These are phyloP conservation scores for Microdochium paspali DNA, from an alignment of 2,329 filamentous ascomycete genomes.

Conservation along the genomic window DNA sequence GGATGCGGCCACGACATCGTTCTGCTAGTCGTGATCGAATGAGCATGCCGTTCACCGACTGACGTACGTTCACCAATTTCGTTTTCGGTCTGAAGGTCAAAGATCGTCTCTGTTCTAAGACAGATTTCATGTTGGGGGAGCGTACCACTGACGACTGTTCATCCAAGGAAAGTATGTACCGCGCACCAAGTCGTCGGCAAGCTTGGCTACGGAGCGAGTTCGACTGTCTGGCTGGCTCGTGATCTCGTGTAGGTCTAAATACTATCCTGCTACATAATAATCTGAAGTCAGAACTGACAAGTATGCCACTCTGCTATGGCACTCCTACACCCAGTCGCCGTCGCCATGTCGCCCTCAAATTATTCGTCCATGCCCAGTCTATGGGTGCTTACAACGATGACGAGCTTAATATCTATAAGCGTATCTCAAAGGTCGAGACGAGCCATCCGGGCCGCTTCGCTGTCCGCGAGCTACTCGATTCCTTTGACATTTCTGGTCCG, in stretches of 20 bases:
- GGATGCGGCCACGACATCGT: no score
- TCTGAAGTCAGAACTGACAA: background rate
- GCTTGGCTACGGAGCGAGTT: conserved; percentile 12
- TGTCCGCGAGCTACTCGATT: conserved; percentile 24
- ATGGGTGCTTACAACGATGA: conserved; percentile 17
- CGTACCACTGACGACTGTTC: no score
- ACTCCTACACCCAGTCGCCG: conserved; percentile 8
- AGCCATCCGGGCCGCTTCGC: conserved; percentile 20
- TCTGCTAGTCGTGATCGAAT: no score
- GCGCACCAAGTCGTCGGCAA: conserved; percentile 14
- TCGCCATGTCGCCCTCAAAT: conserved; percentile 23
- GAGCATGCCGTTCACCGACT: no score
- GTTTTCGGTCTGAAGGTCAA: no score
- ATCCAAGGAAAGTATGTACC: no score
- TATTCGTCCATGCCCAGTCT: conserved; percentile 14
- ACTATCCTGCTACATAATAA: background rate
- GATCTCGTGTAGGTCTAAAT: conserved; percentile 7
- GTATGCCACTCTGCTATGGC: background rate
- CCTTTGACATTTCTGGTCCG: conserved; percentile 24
- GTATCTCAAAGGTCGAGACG: conserved; percentile 16
- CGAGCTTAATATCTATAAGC: conserved; percentile 32
- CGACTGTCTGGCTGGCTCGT: conserved; percentile 13
- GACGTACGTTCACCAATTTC: no score
- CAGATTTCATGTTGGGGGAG: no score
- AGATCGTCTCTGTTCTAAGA: no score